phyloP scores from a whole-genome alignment of 1,284 basidiomycete genomes.

The Sanghuangporus weigelae region DNA sequence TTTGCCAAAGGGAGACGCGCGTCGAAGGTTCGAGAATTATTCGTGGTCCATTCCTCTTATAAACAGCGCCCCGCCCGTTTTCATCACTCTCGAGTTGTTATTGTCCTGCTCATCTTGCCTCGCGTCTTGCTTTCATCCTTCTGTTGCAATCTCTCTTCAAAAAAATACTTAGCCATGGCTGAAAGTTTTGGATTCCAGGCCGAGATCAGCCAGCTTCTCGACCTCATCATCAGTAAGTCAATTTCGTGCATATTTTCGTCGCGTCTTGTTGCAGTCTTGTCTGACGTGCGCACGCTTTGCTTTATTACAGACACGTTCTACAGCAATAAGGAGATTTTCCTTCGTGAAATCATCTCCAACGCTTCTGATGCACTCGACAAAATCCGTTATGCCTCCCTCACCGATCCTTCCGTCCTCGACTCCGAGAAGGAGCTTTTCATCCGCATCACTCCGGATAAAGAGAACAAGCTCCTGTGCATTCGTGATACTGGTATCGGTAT shows the following conservation, averaged over 20 bases:
- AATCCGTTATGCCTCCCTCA: slow-evolving; percentile 91
- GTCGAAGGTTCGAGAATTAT: slow-evolving; percentile 16
- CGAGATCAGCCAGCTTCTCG: slow-evolving; percentile 92
- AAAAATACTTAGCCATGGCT: slow-evolving; percentile 48
- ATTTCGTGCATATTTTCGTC: neutral
- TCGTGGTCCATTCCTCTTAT: neutral
- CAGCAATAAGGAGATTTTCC: slow-evolving; percentile 98
- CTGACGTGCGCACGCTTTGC: slow-evolving; percentile 17
- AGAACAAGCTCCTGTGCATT: slow-evolving; percentile 89
- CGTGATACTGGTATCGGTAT: slow-evolving; percentile 98
- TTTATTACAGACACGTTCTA: slow-evolving; percentile 82
- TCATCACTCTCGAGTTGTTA: slow-evolving; percentile 6
- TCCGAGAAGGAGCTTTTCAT: slow-evolving; percentile 88
- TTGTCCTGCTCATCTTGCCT: neutral
- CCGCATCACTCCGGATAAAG: slow-evolving; percentile 92
- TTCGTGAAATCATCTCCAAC: slow-evolving; percentile 93
- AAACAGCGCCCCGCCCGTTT: neutral
- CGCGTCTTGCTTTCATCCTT: slow-evolving; percentile 5
- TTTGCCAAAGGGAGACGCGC: neutral
- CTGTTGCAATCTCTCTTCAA: slow-evolving; percentile 5
- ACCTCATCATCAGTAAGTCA: slow-evolving; percentile 82
- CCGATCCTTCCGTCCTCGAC: slow-evolving; percentile 85
- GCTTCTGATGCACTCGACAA: slow-evolving; percentile 95
- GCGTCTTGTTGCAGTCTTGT: neutral
- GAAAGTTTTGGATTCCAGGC: slow-evolving; percentile 93